These are phyloP conservation scores for Entelexis sorbosivorans DNA, from an alignment of 1,139 yeast genomes.

Conservation along the genomic window DNA sequence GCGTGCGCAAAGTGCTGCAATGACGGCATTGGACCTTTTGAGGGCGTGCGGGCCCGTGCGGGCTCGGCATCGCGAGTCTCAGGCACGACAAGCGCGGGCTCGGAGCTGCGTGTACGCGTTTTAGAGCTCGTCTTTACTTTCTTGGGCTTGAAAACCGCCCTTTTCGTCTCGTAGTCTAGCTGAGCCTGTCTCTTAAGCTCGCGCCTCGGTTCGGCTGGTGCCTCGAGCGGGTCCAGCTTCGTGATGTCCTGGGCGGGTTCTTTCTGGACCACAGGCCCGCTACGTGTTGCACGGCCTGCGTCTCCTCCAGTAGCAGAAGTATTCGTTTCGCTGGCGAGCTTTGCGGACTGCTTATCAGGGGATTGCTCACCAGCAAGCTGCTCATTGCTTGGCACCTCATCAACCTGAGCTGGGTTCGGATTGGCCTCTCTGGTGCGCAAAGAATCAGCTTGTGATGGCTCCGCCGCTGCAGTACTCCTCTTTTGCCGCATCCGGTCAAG, in stretches of 20 bases:
- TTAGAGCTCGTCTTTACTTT: background rate
- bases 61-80: background rate
- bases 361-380: no score
- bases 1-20: background rate
- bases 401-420: no score
- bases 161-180: background rate
- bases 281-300: no score
- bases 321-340: no score
- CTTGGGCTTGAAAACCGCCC: slow-evolving; percentile 16
- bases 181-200: background rate
- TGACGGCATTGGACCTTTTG: background rate
- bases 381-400: no score
- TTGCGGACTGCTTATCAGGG: no score
- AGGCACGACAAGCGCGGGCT: background rate
- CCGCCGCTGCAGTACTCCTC: background rate
- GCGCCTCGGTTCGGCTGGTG: background rate
- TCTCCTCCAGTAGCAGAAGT: no score
- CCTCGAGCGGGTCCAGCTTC: background rate
- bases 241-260: background rate
- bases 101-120: background rate
- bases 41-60: background rate
- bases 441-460: background rate
- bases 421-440: background rate
- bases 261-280: background rate
- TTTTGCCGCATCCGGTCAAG: background rate